These are phyloP conservation scores for Beta macrorhiza DNA, from an alignment of 179 eudicot species.

Conservation along the genomic window DNA sequence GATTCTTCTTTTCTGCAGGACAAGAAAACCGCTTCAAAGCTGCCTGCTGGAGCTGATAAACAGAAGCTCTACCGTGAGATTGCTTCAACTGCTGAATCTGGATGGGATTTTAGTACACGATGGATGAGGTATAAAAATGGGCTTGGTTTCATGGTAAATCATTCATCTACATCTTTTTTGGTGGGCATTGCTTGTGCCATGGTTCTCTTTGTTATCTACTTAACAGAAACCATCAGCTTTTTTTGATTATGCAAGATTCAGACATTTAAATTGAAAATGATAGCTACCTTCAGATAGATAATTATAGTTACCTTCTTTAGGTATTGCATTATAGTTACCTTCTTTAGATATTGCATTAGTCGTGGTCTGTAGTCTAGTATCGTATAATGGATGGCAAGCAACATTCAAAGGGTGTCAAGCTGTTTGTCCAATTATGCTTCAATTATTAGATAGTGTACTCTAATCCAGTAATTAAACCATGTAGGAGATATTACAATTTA, in stretches of 20 bases:
- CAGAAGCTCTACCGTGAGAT: conserved; percentile 66
- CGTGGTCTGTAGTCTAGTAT: background rate
- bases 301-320: background rate
- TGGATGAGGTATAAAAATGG: conserved; percentile 84
- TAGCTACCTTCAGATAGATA: too few relatives aligned
- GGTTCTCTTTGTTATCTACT: background rate
- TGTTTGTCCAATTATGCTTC: background rate
- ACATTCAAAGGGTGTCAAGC: background rate
- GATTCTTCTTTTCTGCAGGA: conserved; percentile 44
- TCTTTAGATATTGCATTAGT: too few relatives aligned
- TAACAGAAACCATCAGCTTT: background rate
- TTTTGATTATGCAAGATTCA: background rate
- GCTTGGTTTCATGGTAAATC: background rate
- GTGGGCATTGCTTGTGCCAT: background rate
- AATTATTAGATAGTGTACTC: background rate
- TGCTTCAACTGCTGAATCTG: conserved; percentile 92
- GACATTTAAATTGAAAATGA: background rate
- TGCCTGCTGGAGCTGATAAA: conserved; percentile 43
- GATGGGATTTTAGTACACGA: conserved; percentile 97
- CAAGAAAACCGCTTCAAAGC: conserved; percentile 54
- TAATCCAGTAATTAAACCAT: background rate
- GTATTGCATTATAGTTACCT: background rate
- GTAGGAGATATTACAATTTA: background rate
- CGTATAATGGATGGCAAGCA: background rate
- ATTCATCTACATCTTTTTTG: background rate